Base-by-base conservation (phyloP, 2,329 filamentous ascomycete genomes). In the Pochonia chlamydosporia region DNA sequence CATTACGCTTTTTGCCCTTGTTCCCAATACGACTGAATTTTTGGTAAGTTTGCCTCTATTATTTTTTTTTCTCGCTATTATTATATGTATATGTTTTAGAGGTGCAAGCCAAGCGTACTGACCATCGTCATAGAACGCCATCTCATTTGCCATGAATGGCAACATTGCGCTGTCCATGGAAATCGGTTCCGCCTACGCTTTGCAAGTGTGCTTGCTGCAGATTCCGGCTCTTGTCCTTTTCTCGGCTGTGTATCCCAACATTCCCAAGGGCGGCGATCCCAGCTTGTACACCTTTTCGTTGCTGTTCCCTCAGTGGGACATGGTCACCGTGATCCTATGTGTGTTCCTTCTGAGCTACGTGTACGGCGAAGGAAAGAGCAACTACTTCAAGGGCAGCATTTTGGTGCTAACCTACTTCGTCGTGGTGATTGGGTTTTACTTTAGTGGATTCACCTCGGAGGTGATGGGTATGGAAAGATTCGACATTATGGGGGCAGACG, bases 161-260 rank as follows among this genome's bases (percentile, higher is more conserved):
- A 99, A 99, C 66, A 97, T 99, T 66, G 93, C 93, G 0, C 73
- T 99, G 16, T 96, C 90, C 31, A 99, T 99, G 93, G 93, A 99
- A 63, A 99, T 99, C 57, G 93, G 93, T 56, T 96, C 91, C 1
- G 92, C 92, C 2, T 99, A 99, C 62, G 93, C 93, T 2, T 75
- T 99, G 37, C 93, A 99, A 67, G 93, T 99, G 43, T 96, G 92
- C 63, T 76, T 99, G 24, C 76, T 99, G 18, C 93, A 99, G 63
- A 91, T 97, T 18, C 93, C 93, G 0, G 90, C 90, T 1, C 74
- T 99, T 2, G 92, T 99, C 1, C 75, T 96, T 36, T 99, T 92
- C 74, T 95, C 88, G 50, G 91, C 89, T 9, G 65, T 92, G 33
- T 86, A 87, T 58, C 80, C 78, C 16, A 60, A 63, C 11, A 62